A percentile compares a stretch with the other conserved stretches of the same genome.
These are phyloP conservation scores for Aspergillus sp. DNA, from an alignment of 2,329 filamentous ascomycete genomes.

Conservation along the genomic window DNA sequence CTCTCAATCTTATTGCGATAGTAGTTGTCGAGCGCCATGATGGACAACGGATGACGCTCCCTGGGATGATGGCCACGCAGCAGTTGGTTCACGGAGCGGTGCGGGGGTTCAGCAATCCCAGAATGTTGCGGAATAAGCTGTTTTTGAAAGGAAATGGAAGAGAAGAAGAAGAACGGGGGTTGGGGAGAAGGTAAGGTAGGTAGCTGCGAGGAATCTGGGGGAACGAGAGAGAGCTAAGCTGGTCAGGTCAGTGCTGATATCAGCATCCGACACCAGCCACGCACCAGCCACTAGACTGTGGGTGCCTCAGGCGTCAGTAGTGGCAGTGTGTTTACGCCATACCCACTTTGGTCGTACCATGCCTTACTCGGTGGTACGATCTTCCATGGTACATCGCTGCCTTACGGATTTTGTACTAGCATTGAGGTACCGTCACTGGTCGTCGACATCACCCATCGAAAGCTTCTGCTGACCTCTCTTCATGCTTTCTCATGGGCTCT, in stretches of 20 bases:
- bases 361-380: not conserved
- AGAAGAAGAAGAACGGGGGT: not conserved
- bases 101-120: not conserved
- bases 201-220: not conserved
- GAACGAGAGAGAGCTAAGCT: not conserved
- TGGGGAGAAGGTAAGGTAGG: not conserved
- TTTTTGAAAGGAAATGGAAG: not conserved
- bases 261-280: conserved; percentile 6
- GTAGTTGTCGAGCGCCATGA: conserved; percentile 98
- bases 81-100: not conserved
- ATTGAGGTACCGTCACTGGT: not conserved
- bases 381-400: not conserved
- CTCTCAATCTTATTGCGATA: conserved; percentile 99
- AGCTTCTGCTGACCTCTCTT: not conserved
- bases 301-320: not conserved
- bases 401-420: not conserved
- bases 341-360: not conserved
- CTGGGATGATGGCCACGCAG: conserved; percentile 1
- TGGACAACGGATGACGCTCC: conserved; percentile 43
- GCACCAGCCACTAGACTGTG: not conserved
- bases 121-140: not conserved
- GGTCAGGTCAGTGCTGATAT: not conserved
- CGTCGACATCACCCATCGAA: not conserved
- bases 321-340: not conserved
- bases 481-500: not conserved